A percentile compares a stretch with the other conserved stretches of the same genome.
These are phyloP conservation scores for Euphorbia corollata DNA, from an alignment of 441 rosid genomes.

Conservation along the genomic window DNA sequence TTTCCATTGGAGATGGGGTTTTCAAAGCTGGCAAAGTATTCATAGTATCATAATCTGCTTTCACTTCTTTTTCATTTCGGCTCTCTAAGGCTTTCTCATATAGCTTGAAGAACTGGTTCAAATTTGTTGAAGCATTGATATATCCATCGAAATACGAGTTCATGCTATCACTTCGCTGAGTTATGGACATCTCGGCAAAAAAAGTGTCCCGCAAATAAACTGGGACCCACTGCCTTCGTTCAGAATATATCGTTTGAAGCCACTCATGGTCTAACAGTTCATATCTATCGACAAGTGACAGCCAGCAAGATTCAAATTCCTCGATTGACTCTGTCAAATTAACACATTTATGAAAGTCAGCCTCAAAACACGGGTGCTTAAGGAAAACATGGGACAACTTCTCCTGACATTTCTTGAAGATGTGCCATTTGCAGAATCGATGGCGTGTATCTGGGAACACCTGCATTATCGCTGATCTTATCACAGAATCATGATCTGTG, in stretches of 20 bases:
- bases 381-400: constrained; percentile 68
- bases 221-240: constrained; percentile 82
- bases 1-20: constrained; percentile 98
- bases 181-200: constrained; percentile 80
- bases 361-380: constrained; percentile 67
- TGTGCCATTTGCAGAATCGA: constrained; percentile 86
- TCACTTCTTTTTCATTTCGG: constrained; percentile 77
- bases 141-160: constrained; percentile 86
- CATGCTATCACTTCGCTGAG: constrained; percentile 70
- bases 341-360: constrained; percentile 74
- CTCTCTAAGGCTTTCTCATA: constrained; percentile 80
- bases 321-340: constrained; percentile 69
- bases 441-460: constrained; percentile 82
- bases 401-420: constrained; percentile 80
- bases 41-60: constrained; percentile 83
- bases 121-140: constrained; percentile 67
- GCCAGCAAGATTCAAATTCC: constrained; percentile 80
- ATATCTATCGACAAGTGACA: constrained; percentile 61
- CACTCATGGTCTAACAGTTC: constrained; percentile 78
- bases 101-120: constrained; percentile 68
- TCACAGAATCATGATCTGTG: constrained; percentile 68
- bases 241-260: constrained; percentile 62
- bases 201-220: constrained; percentile 71
- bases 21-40: constrained; percentile 59
- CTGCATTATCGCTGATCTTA: constrained; percentile 60